These are phyloP conservation scores for Phytophthora sp. DNA, from an alignment of 352 stramenopile genomes.

Conservation along the genomic window DNA sequence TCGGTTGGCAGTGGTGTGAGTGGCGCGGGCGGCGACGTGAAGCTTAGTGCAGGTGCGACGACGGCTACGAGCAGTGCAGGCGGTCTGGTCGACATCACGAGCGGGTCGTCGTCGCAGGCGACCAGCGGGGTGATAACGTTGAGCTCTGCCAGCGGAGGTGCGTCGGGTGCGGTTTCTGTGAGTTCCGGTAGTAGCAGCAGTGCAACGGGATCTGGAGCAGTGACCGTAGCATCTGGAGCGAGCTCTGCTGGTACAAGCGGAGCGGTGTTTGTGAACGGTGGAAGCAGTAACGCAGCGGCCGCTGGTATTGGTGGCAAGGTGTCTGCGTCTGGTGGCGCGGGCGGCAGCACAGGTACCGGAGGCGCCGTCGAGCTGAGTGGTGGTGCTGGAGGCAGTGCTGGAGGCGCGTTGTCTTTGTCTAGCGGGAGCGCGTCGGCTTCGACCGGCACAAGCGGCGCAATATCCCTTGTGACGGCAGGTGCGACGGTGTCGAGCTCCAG, in stretches of 20 bases:
- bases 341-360: conserved; percentile 22
- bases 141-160: conserved; percentile 18
- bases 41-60: conserved; percentile 39
- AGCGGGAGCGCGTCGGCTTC: conserved; percentile 7
- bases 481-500: no score
- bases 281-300: conserved; percentile 19
- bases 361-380: conserved; percentile 7
- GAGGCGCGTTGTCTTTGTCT: conserved; percentile 20
- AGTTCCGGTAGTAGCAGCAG: conserved; percentile 27
- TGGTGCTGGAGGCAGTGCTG: conserved; percentile 14
- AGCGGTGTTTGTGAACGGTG: conserved; percentile 34
- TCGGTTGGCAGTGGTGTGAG: conserved; percentile 42
- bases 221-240: conserved; percentile 1
- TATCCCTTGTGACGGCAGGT: no score
- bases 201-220: not conserved
- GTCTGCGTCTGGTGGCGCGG: conserved; percentile 14
- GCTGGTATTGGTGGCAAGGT: not conserved
- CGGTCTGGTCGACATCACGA: conserved; percentile 35
- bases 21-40: conserved; percentile 45
- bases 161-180: not conserved
- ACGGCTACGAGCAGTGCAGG: conserved; percentile 30
- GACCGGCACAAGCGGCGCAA: no score
- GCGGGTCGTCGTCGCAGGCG: conserved; percentile 4
- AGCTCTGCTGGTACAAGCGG: conserved; percentile 30
- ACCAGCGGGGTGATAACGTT: conserved; percentile 28